Evolutionary conservation across 164 flowering plant species (phyloP), one percentile per base, ranked within the genome.

Genomic region (Berberis thunbergii): DNA sequence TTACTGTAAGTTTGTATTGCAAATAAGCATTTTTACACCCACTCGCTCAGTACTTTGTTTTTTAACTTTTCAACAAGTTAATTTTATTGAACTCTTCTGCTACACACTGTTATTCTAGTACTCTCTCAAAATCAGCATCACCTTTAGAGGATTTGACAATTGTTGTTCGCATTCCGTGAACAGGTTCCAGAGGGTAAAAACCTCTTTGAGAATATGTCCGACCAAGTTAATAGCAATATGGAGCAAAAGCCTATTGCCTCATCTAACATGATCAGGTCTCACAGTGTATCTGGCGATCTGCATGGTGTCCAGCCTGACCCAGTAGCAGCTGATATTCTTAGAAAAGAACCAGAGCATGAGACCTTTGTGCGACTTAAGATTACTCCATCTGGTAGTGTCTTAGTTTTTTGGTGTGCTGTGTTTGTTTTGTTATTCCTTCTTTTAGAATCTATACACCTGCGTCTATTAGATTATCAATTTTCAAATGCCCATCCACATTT

Each of bases 221-320:
- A 83, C 49, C 80, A 76, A 50, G 57, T 68, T 41, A 82, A 64
- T 70, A 77, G 71, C 55, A 85, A 72, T 71, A 87, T 84, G 63
- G 93, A 86, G 62, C 85, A 80, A 73, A 75, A 75, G 45, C 53
- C 86, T 50, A 69, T 83, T 45, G 68, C 85, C 76, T 82, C 91
- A 70, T 64, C 96, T 69, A 88, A 81, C 77, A 95, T 95, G 90
- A 91, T 95, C 67, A 83, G 94, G 39, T 84, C 97, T 11, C 96
- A 89, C 54, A 91, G 97, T 75, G 86, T 86, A 26, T 85, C 99
- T 67, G 99, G 97, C 64, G 97, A 95, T 70, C 79, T 95, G 60
- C 99, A 91, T 80, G 96, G 99, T 68, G 94, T 89, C 61, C 99
- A 79, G 64, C 97, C 97, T 70, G 94, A 89, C 64, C 97, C 99